Percentiles rank a stretch among this genome's conserved stretches.
Conservation (phyloP, 1,284 basidiomycete species). For the Ceratobasidium sp. region DNA sequence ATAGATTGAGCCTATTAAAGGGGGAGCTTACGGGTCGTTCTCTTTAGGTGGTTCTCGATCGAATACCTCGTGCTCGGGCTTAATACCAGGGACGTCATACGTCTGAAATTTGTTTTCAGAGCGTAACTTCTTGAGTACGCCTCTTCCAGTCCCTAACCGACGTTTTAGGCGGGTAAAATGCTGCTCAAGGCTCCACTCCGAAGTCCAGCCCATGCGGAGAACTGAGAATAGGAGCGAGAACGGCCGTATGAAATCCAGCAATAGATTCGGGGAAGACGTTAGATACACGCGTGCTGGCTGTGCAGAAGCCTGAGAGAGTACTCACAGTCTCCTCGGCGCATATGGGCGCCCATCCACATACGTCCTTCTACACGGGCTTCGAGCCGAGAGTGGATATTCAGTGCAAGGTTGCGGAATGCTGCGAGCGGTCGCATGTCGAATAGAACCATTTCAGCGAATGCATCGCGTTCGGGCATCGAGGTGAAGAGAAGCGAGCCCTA, state of each 20-base stretch:
- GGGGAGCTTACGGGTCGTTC: slow-evolving; percentile 52
- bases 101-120: slow-evolving; percentile 45
- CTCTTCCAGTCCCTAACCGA: slow-evolving; percentile 56
- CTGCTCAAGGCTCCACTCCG: slow-evolving; percentile 7
- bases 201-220: slow-evolving; percentile 26
- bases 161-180: slow-evolving; percentile 59
- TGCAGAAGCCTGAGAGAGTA: slow-evolving; percentile 12
- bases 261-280: not conserved
- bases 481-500: slow-evolving; percentile 61
- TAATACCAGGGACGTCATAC: slow-evolving; percentile 50
- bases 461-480: slow-evolving; percentile 53
- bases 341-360: slow-evolving; percentile 64
- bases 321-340: slow-evolving; percentile 64
- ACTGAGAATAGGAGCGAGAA: slow-evolving; percentile 32
- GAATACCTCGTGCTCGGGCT: slow-evolving; percentile 48
- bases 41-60: slow-evolving; percentile 48
- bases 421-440: slow-evolving; percentile 56
- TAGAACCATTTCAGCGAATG: slow-evolving; percentile 58
- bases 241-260: not conserved
- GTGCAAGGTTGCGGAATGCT: slow-evolving; percentile 56
- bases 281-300: slow-evolving; percentile 45
- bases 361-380: slow-evolving; percentile 55
- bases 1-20: not conserved
- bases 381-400: slow-evolving; percentile 57
- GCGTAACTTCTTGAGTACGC: slow-evolving; percentile 50